A percentile compares a stretch with the other conserved stretches of the same genome.
Evolutionary conservation across 495 filamentous ascomycete species (phyloP).

Genomic region (Letharia columbiana): DNA sequence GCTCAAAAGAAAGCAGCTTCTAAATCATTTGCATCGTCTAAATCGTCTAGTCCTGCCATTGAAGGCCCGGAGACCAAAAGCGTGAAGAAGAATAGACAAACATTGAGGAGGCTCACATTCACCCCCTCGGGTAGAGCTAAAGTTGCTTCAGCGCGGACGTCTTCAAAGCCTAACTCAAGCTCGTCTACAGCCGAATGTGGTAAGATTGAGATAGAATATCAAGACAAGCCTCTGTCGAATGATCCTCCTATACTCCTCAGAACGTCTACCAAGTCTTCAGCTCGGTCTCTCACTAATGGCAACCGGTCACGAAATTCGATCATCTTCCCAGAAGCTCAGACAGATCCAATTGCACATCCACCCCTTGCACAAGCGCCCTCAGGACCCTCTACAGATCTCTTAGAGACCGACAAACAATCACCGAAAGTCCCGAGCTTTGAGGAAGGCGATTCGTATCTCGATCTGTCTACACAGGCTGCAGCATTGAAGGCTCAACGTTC

Average conservation of each 20-base stretch:
- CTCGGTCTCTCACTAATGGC: slow-evolving; percentile 9
- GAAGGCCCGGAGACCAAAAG: slow-evolving; percentile 8
- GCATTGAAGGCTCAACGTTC: slow-evolving; percentile 40
- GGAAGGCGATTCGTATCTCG: slow-evolving; percentile 30
- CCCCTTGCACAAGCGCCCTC: slow-evolving; percentile 15
- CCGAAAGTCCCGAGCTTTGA: slow-evolving; percentile 13
- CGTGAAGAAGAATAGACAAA: slow-evolving; percentile 12
- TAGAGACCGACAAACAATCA: slow-evolving; percentile 24
- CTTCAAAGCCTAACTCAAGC: slow-evolving; percentile 8
- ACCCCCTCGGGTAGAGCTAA: slow-evolving; percentile 9
- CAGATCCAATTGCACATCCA: slow-evolving; percentile 9
- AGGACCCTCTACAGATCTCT: slow-evolving; percentile 21
- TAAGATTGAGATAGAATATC: not conserved
- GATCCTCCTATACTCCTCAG: not conserved
- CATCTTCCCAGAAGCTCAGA: slow-evolving; percentile 23
- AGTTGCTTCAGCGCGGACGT: not conserved
- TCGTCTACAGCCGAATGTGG: not conserved
- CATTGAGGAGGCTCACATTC: slow-evolving; percentile 15
- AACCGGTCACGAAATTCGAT: slow-evolving; percentile 10
- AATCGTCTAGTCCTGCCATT: slow-evolving; percentile 3
- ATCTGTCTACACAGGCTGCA: slow-evolving; percentile 44
- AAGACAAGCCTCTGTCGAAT: not conserved
- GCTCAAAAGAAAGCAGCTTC: slow-evolving; percentile 13
- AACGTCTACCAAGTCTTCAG: slow-evolving; percentile 8
- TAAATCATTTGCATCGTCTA: slow-evolving; percentile 8